Conservation (phyloP, 2,329 filamentous ascomycete species). For the Exophiala spinifera region DNA sequence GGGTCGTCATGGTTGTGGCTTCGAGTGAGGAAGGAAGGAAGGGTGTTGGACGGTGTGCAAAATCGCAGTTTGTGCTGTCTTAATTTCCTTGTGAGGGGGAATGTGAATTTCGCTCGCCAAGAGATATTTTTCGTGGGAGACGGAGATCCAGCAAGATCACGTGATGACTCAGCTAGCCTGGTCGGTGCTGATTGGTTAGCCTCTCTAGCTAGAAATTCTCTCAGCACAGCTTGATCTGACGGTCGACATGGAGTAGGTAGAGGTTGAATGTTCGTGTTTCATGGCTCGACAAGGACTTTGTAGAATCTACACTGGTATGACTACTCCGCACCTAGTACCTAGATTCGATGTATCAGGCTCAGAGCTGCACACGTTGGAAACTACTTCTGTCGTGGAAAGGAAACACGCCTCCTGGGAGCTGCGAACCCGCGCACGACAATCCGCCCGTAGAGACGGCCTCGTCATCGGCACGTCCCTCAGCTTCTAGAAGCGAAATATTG, state of each 20-base stretch:
- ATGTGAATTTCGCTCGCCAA: conserved; percentile 12
- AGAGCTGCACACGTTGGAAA: too few relatives aligned
- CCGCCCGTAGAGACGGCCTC: too few relatives aligned
- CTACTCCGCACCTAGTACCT: too few relatives aligned
- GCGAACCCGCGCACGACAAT: too few relatives aligned
- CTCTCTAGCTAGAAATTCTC: neutral
- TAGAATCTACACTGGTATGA: too few relatives aligned
- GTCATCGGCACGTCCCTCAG: too few relatives aligned
- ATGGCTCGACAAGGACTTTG: neutral
- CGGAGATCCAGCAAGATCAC: neutral
- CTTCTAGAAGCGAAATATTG: too few relatives aligned
- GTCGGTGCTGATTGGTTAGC: neutral
- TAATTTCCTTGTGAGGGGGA: neutral
- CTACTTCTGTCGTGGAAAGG: too few relatives aligned
- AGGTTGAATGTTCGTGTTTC: too few relatives aligned
- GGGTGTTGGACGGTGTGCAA: neutral
- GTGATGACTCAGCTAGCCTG: neutral
- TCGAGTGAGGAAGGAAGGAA: conserved; percentile 1
- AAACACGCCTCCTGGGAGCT: too few relatives aligned
- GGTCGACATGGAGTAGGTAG: too few relatives aligned
- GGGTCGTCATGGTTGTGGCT: conserved; percentile 43
- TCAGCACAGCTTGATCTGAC: neutral
- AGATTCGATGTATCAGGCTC: too few relatives aligned
- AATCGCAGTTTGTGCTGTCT: conserved; percentile 3
- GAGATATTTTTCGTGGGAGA: conserved; percentile 10